A percentile compares a stretch with the other conserved stretches of the same genome.
phyloP scores from a whole-genome alignment of 306 rosid genomes.

The Medicago lupulina region DNA sequence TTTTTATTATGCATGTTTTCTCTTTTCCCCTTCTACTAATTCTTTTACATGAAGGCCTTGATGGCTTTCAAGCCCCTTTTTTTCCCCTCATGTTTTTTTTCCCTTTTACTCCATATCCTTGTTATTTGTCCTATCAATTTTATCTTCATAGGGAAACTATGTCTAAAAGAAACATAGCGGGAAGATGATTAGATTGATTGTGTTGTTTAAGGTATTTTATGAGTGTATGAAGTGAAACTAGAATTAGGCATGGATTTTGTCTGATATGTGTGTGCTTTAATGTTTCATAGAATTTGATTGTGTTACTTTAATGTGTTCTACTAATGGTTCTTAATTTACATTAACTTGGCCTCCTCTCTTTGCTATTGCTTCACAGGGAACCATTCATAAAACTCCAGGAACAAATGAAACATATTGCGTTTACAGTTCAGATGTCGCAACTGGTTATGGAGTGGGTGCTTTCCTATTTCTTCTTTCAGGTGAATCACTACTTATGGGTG shows the following conservation, averaged over 20 bases:
- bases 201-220: too few species aligned
- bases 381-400: slow-evolving; percentile 38
- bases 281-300: neutral
- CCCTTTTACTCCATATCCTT: too few species aligned
- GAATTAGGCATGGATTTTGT: neutral
- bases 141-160: too few species aligned
- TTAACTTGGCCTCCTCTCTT: slow-evolving; percentile 3
- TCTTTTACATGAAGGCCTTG: too few species aligned
- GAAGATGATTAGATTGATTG: too few species aligned
- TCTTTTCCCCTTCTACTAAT: too few species aligned
- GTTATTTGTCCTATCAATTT: too few species aligned
- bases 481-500: slow-evolving; percentile 81
- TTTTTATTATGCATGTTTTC: too few species aligned
- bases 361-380: slow-evolving; percentile 61
- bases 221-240: neutral
- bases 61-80: too few species aligned
- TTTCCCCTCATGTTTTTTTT: too few species aligned
- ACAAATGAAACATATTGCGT: slow-evolving; percentile 75
- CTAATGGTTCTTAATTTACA: slow-evolving; percentile 11
- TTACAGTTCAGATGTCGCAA: slow-evolving; percentile 92
- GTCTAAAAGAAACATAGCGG: too few species aligned
- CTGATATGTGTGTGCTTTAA: neutral
- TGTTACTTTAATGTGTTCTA: too few species aligned
- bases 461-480: slow-evolving; percentile 89
- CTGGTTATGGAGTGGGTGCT: slow-evolving; percentile 88